Evolutionary conservation across 495 filamentous ascomycete genomes (phyloP).

Genomic region (Penicillium silybi): DNA sequence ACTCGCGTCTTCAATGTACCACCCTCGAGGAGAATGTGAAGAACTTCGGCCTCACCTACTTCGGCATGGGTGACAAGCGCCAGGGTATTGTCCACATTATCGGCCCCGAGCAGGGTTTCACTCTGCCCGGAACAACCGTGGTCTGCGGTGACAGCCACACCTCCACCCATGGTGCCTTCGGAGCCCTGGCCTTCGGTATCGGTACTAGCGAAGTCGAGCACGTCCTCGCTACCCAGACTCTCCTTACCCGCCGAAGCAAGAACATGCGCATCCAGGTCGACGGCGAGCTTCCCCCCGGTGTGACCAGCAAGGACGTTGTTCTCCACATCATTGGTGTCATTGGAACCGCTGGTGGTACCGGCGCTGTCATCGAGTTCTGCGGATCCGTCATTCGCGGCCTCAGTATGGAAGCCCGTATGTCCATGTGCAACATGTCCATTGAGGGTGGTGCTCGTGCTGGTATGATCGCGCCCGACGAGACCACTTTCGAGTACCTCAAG

Average conservation of each 20-base stretch:
- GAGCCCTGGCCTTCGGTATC: conserved; percentile 93
- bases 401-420: conserved; percentile 98
- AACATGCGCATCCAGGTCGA: conserved; percentile 98
- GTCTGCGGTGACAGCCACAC: conserved; percentile 98
- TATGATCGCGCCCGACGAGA: conserved; percentile 94
- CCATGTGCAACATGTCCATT: conserved; percentile 99
- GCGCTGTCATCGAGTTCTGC: conserved; percentile 94
- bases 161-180: conserved; percentile 96
- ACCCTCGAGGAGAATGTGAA: conserved; percentile 97
- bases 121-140: conserved; percentile 92
- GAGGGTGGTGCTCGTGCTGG: conserved; percentile 93
- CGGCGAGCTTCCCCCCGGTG: conserved; percentile 82
- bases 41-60: conserved; percentile 94
- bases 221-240: conserved; percentile 90
- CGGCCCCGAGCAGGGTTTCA: conserved; percentile 99
- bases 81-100: conserved; percentile 99
- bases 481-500: conserved; percentile 92
- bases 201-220: conserved; percentile 98
- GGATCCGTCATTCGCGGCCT: conserved; percentile 84
- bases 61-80: conserved; percentile 91
- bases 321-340: conserved; percentile 92
- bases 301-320: conserved; percentile 94
- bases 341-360: conserved; percentile 92
- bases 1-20: conserved; percentile 88
- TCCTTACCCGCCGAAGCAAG: conserved; percentile 92